A percentile compares a stretch with the other conserved stretches of the same genome.
These are phyloP conservation scores for Penicillium sp. DNA, from an alignment of 2,329 filamentous ascomycete species.

Conservation along the genomic window DNA sequence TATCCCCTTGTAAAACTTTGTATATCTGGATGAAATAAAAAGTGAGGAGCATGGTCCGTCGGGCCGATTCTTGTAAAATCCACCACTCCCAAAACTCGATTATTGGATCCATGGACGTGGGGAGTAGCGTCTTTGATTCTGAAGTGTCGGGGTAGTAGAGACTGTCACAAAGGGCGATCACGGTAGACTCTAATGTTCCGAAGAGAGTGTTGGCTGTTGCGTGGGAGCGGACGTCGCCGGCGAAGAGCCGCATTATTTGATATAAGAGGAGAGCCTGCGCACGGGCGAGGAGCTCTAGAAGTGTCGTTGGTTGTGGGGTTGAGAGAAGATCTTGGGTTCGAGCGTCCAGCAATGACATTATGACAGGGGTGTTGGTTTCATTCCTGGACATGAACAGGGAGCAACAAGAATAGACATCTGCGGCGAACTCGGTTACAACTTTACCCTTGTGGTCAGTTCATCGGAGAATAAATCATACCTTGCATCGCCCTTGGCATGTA, in stretches of 20 bases:
- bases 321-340: slow-evolving; percentile 49
- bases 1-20: slow-evolving; percentile 23
- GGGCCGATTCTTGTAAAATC: slow-evolving; percentile 56
- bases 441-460: too few relatives aligned
- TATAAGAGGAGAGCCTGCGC: slow-evolving; percentile 55
- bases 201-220: slow-evolving; percentile 42
- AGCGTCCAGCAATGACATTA: slow-evolving; percentile 53
- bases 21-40: slow-evolving; percentile 47
- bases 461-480: slow-evolving; percentile 34
- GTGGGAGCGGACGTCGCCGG: slow-evolving; percentile 50
- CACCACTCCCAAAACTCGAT: slow-evolving; percentile 54
- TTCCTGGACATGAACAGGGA: slow-evolving; percentile 57
- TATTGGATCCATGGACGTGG: slow-evolving; percentile 44
- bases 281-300: slow-evolving; percentile 43
- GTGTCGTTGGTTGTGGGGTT: slow-evolving; percentile 26
- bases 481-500: slow-evolving; percentile 55
- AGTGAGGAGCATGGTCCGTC: slow-evolving; percentile 54
- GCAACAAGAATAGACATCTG: slow-evolving; percentile 57
- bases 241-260: slow-evolving; percentile 54
- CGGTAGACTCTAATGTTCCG: slow-evolving; percentile 25
- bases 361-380: slow-evolving; percentile 48
- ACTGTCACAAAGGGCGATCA: slow-evolving; percentile 20
- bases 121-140: slow-evolving; percentile 8
- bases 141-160: slow-evolving; percentile 22
- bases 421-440: neutral